These are phyloP conservation scores for Ceratocystis cacaofunesta DNA, from an alignment of 2,329 filamentous ascomycete species.

Conservation along the genomic window DNA sequence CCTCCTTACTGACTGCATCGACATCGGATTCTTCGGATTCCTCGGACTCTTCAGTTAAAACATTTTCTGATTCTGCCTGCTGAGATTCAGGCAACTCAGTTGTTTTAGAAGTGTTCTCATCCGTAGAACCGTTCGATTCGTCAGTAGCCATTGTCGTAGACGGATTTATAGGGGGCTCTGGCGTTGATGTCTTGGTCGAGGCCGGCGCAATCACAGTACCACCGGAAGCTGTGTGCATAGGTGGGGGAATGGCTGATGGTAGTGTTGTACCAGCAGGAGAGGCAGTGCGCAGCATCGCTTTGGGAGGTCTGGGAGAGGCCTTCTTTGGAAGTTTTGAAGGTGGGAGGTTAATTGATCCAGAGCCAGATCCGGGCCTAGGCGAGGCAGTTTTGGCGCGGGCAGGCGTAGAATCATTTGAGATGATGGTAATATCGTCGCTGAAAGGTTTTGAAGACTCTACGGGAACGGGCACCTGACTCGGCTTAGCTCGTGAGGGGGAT, in stretches of 20 bases:
- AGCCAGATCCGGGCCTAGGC: conserved; percentile 8
- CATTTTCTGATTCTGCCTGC: neutral
- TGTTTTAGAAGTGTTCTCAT: neutral
- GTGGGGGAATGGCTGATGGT: conserved; percentile 3
- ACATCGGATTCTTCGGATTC: neutral
- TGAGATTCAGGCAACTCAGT: neutral
- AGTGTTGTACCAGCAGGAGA: neutral
- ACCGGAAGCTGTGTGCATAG: conserved; percentile 12
- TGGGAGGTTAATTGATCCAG: conserved; percentile 5
- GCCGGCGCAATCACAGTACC: neutral
- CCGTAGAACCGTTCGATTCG: neutral
- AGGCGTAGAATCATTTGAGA: neutral
- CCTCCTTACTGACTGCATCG: neutral
- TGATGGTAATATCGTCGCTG: neutral
- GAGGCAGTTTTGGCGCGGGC: conserved; percentile 8
- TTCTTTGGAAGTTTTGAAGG: conserved; percentile 15
- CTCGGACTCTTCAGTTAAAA: neutral
- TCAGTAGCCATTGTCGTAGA: neutral
- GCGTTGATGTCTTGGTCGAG: neutral
- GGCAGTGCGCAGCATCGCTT: conserved; percentile 4
- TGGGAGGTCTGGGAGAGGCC: conserved; percentile 10
- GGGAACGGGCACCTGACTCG: conserved; percentile 2
- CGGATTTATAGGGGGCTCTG: neutral
- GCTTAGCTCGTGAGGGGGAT: neutral
- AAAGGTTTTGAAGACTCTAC: conserved; percentile 5